phyloP scores from a whole-genome alignment of 148 eudicot genomes.

The Beta vulgaris region DNA sequence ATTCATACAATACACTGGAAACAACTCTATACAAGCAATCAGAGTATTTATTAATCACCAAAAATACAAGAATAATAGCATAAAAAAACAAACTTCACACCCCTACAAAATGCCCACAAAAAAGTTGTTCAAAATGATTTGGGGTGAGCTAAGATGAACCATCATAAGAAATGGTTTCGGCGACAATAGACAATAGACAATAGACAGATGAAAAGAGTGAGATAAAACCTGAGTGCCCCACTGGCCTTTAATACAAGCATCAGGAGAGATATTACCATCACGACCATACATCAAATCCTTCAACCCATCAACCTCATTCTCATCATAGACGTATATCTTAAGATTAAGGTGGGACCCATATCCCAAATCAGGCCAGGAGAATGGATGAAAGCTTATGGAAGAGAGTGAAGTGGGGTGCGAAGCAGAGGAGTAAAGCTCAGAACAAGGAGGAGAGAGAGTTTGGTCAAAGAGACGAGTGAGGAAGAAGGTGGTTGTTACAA shows the following conservation, averaged over 20 bases:
- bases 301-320: slow-evolving; percentile 73
- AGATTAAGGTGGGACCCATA: slow-evolving; percentile 54
- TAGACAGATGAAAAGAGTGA: neutral
- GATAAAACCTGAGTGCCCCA: slow-evolving; percentile 89
- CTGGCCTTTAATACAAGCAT: slow-evolving; percentile 71
- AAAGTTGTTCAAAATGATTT: too few species aligned
- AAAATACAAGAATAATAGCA: too few species aligned
- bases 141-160: too few species aligned
- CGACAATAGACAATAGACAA: too few species aligned
- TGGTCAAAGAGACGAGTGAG: slow-evolving; percentile 63
- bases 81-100: too few species aligned
- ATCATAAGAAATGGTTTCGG: too few species aligned
- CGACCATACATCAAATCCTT: slow-evolving; percentile 66
- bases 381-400: slow-evolving; percentile 22
- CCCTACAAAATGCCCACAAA: too few species aligned
- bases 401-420: neutral
- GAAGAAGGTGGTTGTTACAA: slow-evolving; percentile 70
- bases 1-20: too few species aligned
- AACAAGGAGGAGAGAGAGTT: slow-evolving; percentile 20
- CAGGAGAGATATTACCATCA: slow-evolving; percentile 56
- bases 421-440: slow-evolving; percentile 7
- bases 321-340: slow-evolving; percentile 81
- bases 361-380: slow-evolving; percentile 53
- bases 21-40: too few species aligned
- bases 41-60: too few species aligned